Evolutionary conservation across 352 stramenopile genomes (phyloP).

Genomic region (Phytophthora nicotianae): DNA sequence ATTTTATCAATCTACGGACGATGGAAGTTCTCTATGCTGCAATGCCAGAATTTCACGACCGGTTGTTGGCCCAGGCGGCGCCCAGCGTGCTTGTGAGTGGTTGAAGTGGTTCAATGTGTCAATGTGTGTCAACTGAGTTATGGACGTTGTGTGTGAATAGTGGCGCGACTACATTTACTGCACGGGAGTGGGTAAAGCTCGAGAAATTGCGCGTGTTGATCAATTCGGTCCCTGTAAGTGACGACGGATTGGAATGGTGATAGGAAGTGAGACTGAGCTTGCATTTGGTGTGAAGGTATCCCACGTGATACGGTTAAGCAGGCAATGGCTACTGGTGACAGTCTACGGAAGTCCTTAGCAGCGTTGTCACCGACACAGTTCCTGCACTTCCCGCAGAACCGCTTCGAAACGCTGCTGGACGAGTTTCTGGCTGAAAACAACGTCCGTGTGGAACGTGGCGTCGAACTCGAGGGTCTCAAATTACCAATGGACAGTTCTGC

Average conservation of each 20-base stretch:
- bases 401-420: conserved; percentile 72
- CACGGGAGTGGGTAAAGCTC: conserved; percentile 63
- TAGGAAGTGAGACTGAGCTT: conserved; percentile 15
- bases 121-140: conserved; percentile 6
- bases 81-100: conserved; percentile 61
- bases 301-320: conserved; percentile 34
- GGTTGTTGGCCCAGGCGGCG: conserved; percentile 60
- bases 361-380: conserved; percentile 79
- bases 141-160: conserved; percentile 33
- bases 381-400: conserved; percentile 86
- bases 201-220: conserved; percentile 79
- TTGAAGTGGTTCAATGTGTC: neutral
- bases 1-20: conserved; percentile 95
- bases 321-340: conserved; percentile 27
- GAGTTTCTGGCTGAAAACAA: conserved; percentile 53
- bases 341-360: conserved; percentile 43
- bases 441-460: conserved; percentile 59
- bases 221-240: conserved; percentile 77
- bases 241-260: neutral
- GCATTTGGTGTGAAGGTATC: conserved; percentile 41
- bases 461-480: conserved; percentile 59
- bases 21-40: conserved; percentile 92
- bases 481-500: conserved; percentile 7
- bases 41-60: conserved; percentile 80
- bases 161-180: conserved; percentile 90